Evolutionary conservation across 1,139 yeast species (phyloP).

Genomic region (Neolecta irregularis): DNA sequence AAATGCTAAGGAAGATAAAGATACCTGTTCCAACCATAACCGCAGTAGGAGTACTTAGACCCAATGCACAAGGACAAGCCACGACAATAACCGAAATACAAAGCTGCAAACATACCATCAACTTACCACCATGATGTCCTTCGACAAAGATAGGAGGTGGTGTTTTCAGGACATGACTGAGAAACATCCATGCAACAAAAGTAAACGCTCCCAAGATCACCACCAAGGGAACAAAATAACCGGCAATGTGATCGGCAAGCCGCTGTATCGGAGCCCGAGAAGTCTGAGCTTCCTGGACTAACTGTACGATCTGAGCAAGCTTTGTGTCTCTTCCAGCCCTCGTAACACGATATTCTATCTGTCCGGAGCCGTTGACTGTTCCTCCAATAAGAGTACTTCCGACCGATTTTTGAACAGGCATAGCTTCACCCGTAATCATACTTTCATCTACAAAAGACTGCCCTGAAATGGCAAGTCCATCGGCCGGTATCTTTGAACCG

Average conservation of each 20-base stretch:
- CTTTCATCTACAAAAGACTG: conserved; percentile 78
- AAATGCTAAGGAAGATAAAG: too few species aligned
- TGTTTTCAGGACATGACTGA: conserved; percentile 27
- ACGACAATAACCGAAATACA: conserved; percentile 92
- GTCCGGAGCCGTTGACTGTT: conserved; percentile 67
- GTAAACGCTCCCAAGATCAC: conserved; percentile 47
- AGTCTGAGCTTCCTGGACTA: conserved; percentile 82
- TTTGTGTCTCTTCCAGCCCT: conserved; percentile 72
- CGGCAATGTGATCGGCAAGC: conserved; percentile 71
- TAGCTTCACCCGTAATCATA: conserved; percentile 75
- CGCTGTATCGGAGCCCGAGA: conserved; percentile 82
- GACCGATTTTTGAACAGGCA: conserved; percentile 46
- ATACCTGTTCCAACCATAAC: conserved; percentile 98
- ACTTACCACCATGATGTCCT: conserved; percentile 37
- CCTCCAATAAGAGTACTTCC: conserved; percentile 76
- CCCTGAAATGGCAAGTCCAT: conserved; percentile 67
- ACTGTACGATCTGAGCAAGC: conserved; percentile 66
- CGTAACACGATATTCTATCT: conserved; percentile 51
- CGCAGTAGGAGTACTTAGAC: conserved; percentile 95
- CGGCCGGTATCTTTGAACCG: conserved; percentile 83
- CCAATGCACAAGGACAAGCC: conserved; percentile 96
- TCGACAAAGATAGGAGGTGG: conserved; percentile 41
- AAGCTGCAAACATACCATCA: conserved; percentile 56
- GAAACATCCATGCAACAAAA: conserved; percentile 48
- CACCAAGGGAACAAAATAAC: conserved; percentile 71